Conservation (phyloP, 805 yeast species). For the Maudiozyma serrabonitensis region DNA sequence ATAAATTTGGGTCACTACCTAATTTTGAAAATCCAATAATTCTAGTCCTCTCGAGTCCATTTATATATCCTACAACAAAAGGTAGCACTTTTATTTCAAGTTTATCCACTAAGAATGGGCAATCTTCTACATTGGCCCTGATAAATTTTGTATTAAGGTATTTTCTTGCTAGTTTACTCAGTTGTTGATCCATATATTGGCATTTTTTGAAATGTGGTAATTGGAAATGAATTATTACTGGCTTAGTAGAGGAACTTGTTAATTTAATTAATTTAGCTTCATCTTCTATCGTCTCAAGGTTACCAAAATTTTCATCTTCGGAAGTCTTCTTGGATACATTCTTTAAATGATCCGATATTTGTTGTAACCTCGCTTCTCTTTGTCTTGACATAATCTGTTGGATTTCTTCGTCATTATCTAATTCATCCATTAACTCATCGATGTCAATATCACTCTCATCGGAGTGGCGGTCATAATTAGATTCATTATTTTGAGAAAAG, state of each 20-base stretch:
- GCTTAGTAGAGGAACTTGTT: slow-evolving; percentile 33
- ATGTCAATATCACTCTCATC: slow-evolving; percentile 23
- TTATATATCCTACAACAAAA: slow-evolving; percentile 49
- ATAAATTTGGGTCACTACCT: slow-evolving; percentile 39
- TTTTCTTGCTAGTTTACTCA: slow-evolving; percentile 40
- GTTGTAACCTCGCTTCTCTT: slow-evolving; percentile 55
- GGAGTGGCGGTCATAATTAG: background rate
- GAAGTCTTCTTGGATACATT: slow-evolving; percentile 27
- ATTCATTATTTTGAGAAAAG: background rate
- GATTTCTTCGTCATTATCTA: slow-evolving; percentile 39
- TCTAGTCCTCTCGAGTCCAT: slow-evolving; percentile 50
- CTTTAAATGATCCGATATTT: slow-evolving; percentile 37
- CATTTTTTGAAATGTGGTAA: slow-evolving; percentile 56
- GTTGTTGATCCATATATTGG: slow-evolving; percentile 42
- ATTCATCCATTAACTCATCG: slow-evolving; percentile 37
- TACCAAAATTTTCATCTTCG: slow-evolving; percentile 36
- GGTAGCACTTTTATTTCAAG: slow-evolving; percentile 62
- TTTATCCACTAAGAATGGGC: slow-evolving; percentile 64
- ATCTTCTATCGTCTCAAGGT: slow-evolving; percentile 32
- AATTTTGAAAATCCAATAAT: slow-evolving; percentile 63
- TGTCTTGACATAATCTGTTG: slow-evolving; percentile 42
- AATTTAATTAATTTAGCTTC: slow-evolving; percentile 51
- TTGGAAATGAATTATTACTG: slow-evolving; percentile 51
- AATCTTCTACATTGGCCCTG: slow-evolving; percentile 48
- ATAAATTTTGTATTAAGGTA: slow-evolving; percentile 48